These are phyloP conservation scores for Angomonas ambiguus DNA, from an alignment of 208 protist genomes.

Conservation along the genomic window DNA sequence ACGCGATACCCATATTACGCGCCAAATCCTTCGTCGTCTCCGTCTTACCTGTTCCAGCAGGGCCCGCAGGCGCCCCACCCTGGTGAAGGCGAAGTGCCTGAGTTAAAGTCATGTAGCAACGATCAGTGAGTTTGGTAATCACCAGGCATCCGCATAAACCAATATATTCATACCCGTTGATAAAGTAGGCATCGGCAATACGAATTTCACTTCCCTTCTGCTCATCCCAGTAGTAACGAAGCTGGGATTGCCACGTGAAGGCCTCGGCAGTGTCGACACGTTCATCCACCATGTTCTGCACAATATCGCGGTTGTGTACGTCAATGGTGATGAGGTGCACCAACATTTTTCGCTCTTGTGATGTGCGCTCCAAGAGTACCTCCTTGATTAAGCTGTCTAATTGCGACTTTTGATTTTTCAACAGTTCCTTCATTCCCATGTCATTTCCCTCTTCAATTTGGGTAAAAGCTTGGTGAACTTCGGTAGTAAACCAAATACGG, in stretches of 20 bases:
- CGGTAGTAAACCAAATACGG: conserved; percentile 97
- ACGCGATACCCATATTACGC: conserved; percentile 92
- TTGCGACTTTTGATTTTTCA: conserved; percentile 93
- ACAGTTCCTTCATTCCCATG: conserved; percentile 96
- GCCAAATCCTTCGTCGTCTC: conserved; percentile 95
- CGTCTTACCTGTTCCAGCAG: conserved; percentile 93
- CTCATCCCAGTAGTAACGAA: conserved; percentile 96
- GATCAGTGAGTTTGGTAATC: conserved; percentile 98
- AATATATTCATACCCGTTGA: conserved; percentile 98
- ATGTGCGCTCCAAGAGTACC: conserved; percentile 90
- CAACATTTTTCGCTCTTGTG: conserved; percentile 95
- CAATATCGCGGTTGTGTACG: conserved; percentile 96
- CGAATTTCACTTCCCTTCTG: conserved; percentile 92
- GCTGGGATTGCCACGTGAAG: conserved; percentile 98
- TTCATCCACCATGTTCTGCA: conserved; percentile 91
- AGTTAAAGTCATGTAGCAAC: conserved; percentile 98
- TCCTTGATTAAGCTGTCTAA: conserved; percentile 93
- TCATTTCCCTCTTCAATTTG: conserved; percentile 98
- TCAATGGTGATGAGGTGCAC: conserved; percentile 98
- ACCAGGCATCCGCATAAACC: conserved; percentile 97
- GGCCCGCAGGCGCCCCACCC: conserved; percentile 90
- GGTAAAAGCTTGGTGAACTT: conserved; percentile 97
- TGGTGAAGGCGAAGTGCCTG: conserved; percentile 91
- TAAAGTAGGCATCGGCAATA: conserved; percentile 96
- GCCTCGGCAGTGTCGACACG: conserved; percentile 90